phyloP scores from a whole-genome alignment of 2,329 filamentous ascomycete genomes.

The Fusarium sp. region DNA sequence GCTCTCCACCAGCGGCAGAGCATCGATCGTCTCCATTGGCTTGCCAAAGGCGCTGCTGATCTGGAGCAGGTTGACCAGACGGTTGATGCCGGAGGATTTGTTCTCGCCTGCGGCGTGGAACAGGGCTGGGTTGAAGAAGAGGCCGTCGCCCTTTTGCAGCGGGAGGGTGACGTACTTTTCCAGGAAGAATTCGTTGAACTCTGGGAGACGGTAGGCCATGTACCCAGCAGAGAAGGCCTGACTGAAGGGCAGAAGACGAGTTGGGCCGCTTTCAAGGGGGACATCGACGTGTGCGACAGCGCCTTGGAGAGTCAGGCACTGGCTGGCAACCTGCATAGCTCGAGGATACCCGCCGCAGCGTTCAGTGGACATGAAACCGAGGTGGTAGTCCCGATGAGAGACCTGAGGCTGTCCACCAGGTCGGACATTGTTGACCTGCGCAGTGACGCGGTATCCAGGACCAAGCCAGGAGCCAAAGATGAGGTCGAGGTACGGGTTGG shows the following conservation, averaged over 20 bases:
- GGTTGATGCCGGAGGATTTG: slow-evolving; percentile 57
- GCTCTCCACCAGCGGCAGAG: slow-evolving; percentile 58
- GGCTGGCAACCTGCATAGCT: slow-evolving; percentile 64
- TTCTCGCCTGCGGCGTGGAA: slow-evolving; percentile 74
- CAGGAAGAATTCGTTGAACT: slow-evolving; percentile 67
- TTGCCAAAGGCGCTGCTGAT: slow-evolving; percentile 72
- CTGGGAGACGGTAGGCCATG: slow-evolving; percentile 65
- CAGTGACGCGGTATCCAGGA: slow-evolving; percentile 69
- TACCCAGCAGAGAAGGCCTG: slow-evolving; percentile 69
- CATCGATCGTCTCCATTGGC: slow-evolving; percentile 72
- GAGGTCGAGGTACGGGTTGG: slow-evolving; percentile 67
- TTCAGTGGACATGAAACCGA: slow-evolving; percentile 69
- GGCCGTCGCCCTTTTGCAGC: slow-evolving; percentile 66
- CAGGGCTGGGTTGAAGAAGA: slow-evolving; percentile 74
- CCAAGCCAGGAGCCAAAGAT: slow-evolving; percentile 70
- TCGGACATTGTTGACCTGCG: slow-evolving; percentile 72
- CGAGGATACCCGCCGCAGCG: slow-evolving; percentile 61
- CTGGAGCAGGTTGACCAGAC: slow-evolving; percentile 72
- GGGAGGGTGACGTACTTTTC: slow-evolving; percentile 65
- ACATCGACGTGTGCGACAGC: slow-evolving; percentile 73
- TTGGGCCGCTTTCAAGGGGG: slow-evolving; percentile 69
- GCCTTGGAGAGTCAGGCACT: slow-evolving; percentile 71
- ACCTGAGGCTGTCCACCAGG: slow-evolving; percentile 69
- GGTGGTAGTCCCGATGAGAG: slow-evolving; percentile 72
- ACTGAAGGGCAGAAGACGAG: slow-evolving; percentile 70